These are phyloP conservation scores for Cubamyces lactineus DNA, from an alignment of 768 basidiomycete species.

Conservation along the genomic window DNA sequence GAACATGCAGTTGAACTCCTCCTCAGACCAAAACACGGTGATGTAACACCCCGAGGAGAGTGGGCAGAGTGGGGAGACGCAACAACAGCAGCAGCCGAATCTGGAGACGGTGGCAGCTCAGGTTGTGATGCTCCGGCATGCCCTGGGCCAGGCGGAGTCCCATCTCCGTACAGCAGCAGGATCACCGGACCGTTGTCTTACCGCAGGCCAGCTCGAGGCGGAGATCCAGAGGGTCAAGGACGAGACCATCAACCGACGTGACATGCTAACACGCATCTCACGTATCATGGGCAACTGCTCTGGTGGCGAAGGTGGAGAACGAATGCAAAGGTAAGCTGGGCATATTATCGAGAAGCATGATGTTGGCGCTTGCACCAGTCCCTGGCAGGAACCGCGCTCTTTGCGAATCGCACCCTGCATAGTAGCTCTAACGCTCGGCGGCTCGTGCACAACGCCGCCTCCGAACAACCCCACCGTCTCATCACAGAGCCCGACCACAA, in stretches of 20 bases:
- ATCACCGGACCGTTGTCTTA: too few species aligned
- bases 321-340: constrained; percentile 14
- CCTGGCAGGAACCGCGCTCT: neutral
- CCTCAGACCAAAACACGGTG: too few species aligned
- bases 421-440: constrained; percentile 58
- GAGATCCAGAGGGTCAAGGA: constrained; percentile 14
- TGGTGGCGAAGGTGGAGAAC: constrained; percentile 6
- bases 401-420: constrained; percentile 36
- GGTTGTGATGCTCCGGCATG: neutral
- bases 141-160: neutral
- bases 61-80: too few species aligned
- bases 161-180: constrained; percentile 11
- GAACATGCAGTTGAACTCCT: too few species aligned
- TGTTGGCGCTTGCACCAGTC: neutral
- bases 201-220: constrained; percentile 16
- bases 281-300: constrained; percentile 3
- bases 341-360: too few species aligned
- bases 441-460: constrained; percentile 50
- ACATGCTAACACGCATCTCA: neutral
- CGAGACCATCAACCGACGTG: neutral
- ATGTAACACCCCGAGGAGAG: too few species aligned
- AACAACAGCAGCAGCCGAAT: neutral
- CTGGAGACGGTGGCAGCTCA: constrained; percentile 18
- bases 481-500: constrained; percentile 53
- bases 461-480: constrained; percentile 53